Conservation (phyloP, 2,329 filamentous ascomycete species). For the Monascus ruber region DNA sequence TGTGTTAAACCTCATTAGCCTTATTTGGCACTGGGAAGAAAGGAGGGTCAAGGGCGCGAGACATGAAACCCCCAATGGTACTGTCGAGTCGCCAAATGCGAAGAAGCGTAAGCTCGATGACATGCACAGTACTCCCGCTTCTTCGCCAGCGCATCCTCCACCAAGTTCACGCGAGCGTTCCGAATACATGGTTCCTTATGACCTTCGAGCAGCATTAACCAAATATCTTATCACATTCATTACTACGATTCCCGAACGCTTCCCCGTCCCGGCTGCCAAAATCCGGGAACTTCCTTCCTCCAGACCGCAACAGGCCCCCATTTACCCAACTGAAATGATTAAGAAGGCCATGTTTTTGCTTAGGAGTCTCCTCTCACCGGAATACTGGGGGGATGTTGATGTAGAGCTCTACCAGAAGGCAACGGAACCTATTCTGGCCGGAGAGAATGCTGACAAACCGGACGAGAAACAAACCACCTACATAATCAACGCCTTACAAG, state of each 20-base stretch:
- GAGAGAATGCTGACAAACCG: constrained; percentile 72
- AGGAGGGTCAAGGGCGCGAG: constrained; percentile 57
- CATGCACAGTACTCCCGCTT: constrained; percentile 43
- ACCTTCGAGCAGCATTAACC: constrained; percentile 66
- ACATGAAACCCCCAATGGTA: constrained; percentile 19
- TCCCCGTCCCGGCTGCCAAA: constrained; percentile 60
- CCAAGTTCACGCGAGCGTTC: constrained; percentile 38
- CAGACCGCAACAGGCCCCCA: constrained; percentile 35
- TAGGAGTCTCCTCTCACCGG: constrained; percentile 70
- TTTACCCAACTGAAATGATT: constrained; percentile 63
- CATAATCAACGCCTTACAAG: constrained; percentile 88
- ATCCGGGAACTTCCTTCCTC: constrained; percentile 44
- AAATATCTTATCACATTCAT: constrained; percentile 97
- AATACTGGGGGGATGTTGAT: constrained; percentile 85
- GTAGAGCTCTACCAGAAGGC: constrained; percentile 85
- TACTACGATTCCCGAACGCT: constrained; percentile 76
- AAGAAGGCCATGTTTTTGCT: constrained; percentile 75
- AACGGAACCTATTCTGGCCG: constrained; percentile 71
- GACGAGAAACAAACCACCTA: constrained; percentile 75
- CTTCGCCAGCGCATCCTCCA: constrained; percentile 40
- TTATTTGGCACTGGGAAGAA: constrained; percentile 91
- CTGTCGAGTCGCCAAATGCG: constrained; percentile 59
- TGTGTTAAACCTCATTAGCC: constrained; percentile 75
- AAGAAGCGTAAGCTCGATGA: constrained; percentile 69
- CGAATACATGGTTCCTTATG: constrained; percentile 57